Conservation (phyloP, 768 basidiomycete genomes). For the Calocera viscosa region DNA sequence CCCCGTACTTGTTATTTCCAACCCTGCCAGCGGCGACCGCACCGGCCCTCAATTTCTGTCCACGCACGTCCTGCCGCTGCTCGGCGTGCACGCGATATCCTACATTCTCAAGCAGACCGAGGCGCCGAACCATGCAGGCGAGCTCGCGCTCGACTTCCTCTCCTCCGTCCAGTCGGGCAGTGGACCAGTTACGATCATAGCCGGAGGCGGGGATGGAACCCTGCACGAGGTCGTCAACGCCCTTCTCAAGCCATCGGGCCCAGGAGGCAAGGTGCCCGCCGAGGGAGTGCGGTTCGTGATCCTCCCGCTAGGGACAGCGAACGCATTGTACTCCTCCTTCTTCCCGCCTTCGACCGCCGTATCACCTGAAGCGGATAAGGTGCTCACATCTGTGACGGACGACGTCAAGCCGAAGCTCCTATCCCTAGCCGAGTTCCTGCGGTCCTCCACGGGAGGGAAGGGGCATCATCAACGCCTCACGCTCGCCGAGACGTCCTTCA, state of each 20-base stretch:
- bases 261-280: conserved; percentile 7
- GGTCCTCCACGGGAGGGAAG: not conserved
- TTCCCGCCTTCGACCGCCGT: conserved; percentile 40
- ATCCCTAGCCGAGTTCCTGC: not conserved
- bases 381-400: conserved; percentile 8
- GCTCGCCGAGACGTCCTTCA: conserved; percentile 38
- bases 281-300: conserved; percentile 41
- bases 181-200: conserved; percentile 35
- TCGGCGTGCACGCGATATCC: conserved; percentile 32
- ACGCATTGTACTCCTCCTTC: conserved; percentile 72
- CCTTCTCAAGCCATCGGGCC: conserved; percentile 27
- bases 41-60: conserved; percentile 46
- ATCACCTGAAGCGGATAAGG: not conserved
- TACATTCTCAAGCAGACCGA: conserved; percentile 40
- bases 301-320: conserved; percentile 74
- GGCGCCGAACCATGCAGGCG: conserved; percentile 43
- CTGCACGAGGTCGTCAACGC: conserved; percentile 75
- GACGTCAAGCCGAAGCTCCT: conserved; percentile 11
- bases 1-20: conserved; percentile 48
- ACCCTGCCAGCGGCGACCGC: conserved; percentile 58
- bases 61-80: conserved; percentile 50
- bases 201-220: conserved; percentile 80
- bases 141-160: conserved; percentile 11
- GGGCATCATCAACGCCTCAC: conserved; percentile 31
- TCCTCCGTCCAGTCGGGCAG: conserved; percentile 30